These are phyloP conservation scores for Boletus bicolor DNA, from an alignment of 768 basidiomycete genomes.

Conservation along the genomic window DNA sequence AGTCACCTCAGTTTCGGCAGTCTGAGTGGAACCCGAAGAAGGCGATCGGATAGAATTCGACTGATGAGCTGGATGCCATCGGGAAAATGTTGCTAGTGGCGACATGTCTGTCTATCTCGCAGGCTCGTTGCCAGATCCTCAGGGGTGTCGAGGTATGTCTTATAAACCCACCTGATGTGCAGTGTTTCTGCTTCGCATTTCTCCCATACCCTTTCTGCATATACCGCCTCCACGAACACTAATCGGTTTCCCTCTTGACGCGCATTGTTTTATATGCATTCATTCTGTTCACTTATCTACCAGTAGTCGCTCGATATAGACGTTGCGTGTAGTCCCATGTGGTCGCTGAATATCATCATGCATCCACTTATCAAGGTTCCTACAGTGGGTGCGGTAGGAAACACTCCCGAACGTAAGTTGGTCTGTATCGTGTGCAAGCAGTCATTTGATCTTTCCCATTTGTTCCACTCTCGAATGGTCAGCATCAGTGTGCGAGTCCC, in stretches of 20 bases:
- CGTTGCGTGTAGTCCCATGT: constrained; percentile 9
- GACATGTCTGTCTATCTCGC: background rate
- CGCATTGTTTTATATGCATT: constrained; percentile 11
- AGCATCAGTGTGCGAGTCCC: background rate
- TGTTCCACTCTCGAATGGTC: background rate
- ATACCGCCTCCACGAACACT: constrained; percentile 17
- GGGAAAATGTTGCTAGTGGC: constrained; percentile 62
- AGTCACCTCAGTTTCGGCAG: constrained; percentile 86
- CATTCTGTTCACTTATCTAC: constrained; percentile 19
- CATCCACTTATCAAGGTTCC: background rate
- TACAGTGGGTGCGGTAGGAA: background rate
- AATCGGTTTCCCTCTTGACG: constrained; percentile 4
- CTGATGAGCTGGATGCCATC: constrained; percentile 58
- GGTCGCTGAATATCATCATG: constrained; percentile 1
- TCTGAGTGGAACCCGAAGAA: constrained; percentile 63
- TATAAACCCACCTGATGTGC: constrained; percentile 2
- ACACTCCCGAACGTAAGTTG: background rate
- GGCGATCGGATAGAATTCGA: constrained; percentile 55
- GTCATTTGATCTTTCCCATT: background rate
- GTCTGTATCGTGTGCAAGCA: background rate
- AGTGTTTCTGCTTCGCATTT: constrained; percentile 10
- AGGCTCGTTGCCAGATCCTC: background rate
- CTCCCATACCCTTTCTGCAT: constrained; percentile 26
- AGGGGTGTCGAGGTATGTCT: constrained; percentile 17
- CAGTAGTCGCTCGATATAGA: constrained; percentile 23